Conservation (phyloP, 2,329 filamentous ascomycete genomes). For the Colletotrichum falcatum region DNA sequence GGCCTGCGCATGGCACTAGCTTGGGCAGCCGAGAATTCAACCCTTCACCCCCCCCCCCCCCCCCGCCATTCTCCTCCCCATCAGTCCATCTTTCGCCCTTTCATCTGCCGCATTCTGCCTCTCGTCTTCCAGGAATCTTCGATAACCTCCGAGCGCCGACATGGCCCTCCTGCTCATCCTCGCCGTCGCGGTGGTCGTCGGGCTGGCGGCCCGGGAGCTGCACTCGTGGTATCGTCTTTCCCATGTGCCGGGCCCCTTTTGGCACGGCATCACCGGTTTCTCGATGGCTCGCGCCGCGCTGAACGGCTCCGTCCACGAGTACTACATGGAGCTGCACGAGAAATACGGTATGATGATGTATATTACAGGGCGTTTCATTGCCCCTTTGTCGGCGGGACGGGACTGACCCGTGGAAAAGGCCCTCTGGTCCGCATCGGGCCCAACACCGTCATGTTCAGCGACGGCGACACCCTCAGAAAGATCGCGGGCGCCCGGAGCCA, state of each 20-base stretch:
- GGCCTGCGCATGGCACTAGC: conserved; percentile 29
- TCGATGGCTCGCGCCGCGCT: conserved; percentile 45
- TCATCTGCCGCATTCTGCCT: not conserved
- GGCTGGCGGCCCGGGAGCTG: conserved; percentile 15
- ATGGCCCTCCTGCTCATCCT: conserved; percentile 11
- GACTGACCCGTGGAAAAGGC: conserved; percentile 41
- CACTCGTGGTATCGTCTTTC: conserved; percentile 48
- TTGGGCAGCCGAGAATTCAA: conserved; percentile 24
- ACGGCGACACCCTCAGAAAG: conserved; percentile 32
- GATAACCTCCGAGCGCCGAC: not conserved
- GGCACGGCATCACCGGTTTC: conserved; percentile 48
- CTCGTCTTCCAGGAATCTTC: not conserved
- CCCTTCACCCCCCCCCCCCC: no score
- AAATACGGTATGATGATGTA: conserved; percentile 21
- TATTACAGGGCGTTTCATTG: not conserved
- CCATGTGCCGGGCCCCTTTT: conserved; percentile 50
- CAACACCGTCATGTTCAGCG: conserved; percentile 42
- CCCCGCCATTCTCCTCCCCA: not conserved
- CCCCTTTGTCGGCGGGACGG: conserved; percentile 22
- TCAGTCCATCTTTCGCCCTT: not conserved
- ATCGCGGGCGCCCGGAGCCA: conserved; percentile 36
- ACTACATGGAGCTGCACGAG: conserved; percentile 36
- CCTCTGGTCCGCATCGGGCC: conserved; percentile 42
- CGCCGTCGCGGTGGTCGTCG: conserved; percentile 1
- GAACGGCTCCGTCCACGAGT: conserved; percentile 24